These are phyloP conservation scores for Usnea hakonensis DNA, from an alignment of 495 filamentous ascomycete species.

Conservation along the genomic window DNA sequence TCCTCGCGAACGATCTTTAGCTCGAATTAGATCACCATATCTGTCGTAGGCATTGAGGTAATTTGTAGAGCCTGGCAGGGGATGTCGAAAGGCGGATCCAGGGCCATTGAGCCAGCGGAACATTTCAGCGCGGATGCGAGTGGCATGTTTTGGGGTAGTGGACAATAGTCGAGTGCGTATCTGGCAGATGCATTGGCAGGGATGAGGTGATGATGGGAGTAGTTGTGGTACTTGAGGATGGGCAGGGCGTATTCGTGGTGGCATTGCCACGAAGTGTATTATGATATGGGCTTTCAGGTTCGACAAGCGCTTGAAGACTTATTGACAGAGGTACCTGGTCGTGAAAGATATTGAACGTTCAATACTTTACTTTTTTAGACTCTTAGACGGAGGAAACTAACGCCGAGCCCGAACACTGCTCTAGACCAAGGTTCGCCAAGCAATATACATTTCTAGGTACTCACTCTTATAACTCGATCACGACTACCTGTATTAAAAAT, in stretches of 20 bases:
- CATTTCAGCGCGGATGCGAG: constrained; percentile 49
- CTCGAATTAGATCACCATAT: constrained; percentile 34
- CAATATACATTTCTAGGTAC: too few species aligned
- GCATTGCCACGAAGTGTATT: constrained; percentile 7
- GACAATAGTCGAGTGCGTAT: constrained; percentile 38
- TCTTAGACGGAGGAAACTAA: too few species aligned
- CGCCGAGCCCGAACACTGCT: too few species aligned
- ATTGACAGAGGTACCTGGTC: not conserved
- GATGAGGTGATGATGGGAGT: not conserved
- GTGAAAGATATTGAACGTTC: too few species aligned
- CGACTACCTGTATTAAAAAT: too few species aligned
- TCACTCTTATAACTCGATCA: too few species aligned
- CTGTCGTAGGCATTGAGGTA: constrained; percentile 51
- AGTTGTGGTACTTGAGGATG: not conserved
- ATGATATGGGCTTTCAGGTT: not conserved
- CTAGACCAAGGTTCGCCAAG: too few species aligned
- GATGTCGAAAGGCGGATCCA: constrained; percentile 48
- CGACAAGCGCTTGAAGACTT: not conserved
- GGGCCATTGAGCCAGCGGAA: constrained; percentile 58
- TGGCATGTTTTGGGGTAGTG: constrained; percentile 35
- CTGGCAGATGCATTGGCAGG: constrained; percentile 17
- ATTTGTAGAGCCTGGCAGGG: constrained; percentile 53
- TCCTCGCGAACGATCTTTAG: not conserved
- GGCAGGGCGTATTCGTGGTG: constrained; percentile 16
- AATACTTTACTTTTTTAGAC: too few species aligned